A percentile compares a stretch with the other conserved stretches of the same genome.
phyloP scores from a whole-genome alignment of 139 green algal species.

The Chlamydomonas applanata region DNA sequence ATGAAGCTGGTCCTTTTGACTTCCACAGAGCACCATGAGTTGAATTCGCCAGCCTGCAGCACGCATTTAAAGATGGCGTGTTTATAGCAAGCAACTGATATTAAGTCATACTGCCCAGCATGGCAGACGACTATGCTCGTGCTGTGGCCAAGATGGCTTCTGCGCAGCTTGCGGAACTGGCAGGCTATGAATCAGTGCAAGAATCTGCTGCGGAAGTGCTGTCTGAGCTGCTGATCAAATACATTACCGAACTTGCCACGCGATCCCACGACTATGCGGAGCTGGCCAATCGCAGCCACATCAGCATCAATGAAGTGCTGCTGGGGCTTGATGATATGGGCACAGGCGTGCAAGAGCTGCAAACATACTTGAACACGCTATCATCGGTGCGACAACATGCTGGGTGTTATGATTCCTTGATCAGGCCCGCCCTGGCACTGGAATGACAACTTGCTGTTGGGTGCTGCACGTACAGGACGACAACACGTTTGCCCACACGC shows the following conservation, averaged over 20 bases:
- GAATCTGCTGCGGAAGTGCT: constrained; percentile 72
- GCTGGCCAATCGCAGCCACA: constrained; percentile 64
- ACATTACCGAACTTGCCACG: constrained; percentile 64
- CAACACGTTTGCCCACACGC: constrained; percentile 58
- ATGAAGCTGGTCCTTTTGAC: too few relatives aligned
- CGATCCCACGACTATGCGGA: constrained; percentile 71
- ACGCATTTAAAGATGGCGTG: too few relatives aligned
- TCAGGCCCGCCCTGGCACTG: too few relatives aligned
- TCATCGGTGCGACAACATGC: not conserved
- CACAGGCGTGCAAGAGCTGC: constrained; percentile 52
- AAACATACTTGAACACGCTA: constrained; percentile 24
- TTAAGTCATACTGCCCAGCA: constrained; percentile 16
- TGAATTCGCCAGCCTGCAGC: too few relatives aligned
- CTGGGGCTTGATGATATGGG: constrained; percentile 77
- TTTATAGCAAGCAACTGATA: too few relatives aligned
- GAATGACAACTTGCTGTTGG: too few relatives aligned
- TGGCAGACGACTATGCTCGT: constrained; percentile 71
- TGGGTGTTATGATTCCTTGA: too few relatives aligned
- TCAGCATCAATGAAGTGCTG: constrained; percentile 70
- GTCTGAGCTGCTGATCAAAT: constrained; percentile 77
- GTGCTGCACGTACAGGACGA: constrained; percentile 18
- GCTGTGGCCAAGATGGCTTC: constrained; percentile 54
- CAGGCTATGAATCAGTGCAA: constrained; percentile 74
- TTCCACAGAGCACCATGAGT: too few relatives aligned
- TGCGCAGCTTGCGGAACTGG: constrained; percentile 60